Conservation (phyloP, 345 rosid genomes). For the Luvunga scandens region DNA sequence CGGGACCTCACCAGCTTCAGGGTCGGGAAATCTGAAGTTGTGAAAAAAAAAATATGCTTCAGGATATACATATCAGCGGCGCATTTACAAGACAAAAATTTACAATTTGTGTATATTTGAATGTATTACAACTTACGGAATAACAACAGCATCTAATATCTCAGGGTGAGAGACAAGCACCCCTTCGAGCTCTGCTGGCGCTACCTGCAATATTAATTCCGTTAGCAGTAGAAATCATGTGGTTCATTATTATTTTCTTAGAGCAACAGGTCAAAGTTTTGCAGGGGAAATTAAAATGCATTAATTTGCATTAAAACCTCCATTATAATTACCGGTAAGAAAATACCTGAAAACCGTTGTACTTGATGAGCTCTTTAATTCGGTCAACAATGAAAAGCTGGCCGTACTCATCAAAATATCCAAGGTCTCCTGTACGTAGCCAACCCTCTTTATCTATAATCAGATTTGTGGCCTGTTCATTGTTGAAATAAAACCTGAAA, state of each 20-base stretch:
- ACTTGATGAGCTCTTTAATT: slow-evolving; percentile 90
- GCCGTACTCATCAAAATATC: slow-evolving; percentile 79
- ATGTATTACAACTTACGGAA: slow-evolving; percentile 7
- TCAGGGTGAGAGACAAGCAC: slow-evolving; percentile 83
- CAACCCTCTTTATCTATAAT: slow-evolving; percentile 78
- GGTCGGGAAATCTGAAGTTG: slow-evolving; percentile 65
- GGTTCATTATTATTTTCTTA: background rate
- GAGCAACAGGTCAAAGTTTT: too few species aligned
- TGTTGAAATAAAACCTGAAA: slow-evolving; percentile 76
- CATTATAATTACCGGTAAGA: background rate
- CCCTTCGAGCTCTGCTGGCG: slow-evolving; percentile 97
- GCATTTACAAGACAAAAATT: background rate
- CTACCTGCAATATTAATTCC: slow-evolving; percentile 43
- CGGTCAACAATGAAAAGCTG: slow-evolving; percentile 73
- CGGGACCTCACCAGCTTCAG: slow-evolving; percentile 94
- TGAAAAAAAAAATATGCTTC: background rate
- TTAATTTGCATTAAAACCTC: background rate
- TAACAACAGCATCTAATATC: slow-evolving; percentile 77
- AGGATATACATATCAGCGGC: background rate
- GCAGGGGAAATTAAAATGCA: too few species aligned
- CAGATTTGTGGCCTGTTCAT: slow-evolving; percentile 71
- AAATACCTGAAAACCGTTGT: slow-evolving; percentile 86
- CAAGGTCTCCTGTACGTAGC: slow-evolving; percentile 93
- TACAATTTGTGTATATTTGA: too few species aligned
- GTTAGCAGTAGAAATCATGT: background rate